Conservation (phyloP, 305 asterid species). For the Rubia peregrina region DNA sequence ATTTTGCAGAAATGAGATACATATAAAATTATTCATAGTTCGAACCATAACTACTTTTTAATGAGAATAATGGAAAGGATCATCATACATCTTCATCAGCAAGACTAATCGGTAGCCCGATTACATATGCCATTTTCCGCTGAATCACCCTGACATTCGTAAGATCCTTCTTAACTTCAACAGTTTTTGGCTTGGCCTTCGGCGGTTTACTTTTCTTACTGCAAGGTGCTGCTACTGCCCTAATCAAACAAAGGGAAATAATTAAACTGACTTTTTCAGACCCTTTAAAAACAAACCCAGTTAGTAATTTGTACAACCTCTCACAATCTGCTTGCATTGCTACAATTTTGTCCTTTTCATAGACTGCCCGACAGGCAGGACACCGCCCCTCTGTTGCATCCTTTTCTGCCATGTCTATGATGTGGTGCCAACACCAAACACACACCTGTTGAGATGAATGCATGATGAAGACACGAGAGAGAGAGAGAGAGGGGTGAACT, state of each 20-base stretch:
- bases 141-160: conserved; percentile 90
- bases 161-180: conserved; percentile 79
- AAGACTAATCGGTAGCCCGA: conserved; percentile 80
- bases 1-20: conserved; percentile 13
- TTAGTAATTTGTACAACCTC: conserved; percentile 39
- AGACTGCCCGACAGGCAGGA: conserved; percentile 85
- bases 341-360: conserved; percentile 84
- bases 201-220: conserved; percentile 64
- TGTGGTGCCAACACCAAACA: conserved; percentile 99
- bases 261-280: conserved; percentile 17
- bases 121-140: conserved; percentile 90
- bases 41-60: background rate
- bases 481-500: background rate
- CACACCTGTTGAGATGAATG: conserved; percentile 47
- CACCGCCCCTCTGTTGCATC: conserved; percentile 84
- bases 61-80: conserved; percentile 13
- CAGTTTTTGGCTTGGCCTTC: conserved; percentile 70
- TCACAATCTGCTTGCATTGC: conserved; percentile 64
- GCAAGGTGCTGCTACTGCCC: conserved; percentile 47
- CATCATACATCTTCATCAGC: conserved; percentile 87
- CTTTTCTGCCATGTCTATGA: conserved; percentile 96
- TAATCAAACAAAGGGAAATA: conserved; percentile 19
- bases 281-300: conserved; percentile 10
- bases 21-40: conserved; percentile 14
- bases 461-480: background rate